Evolutionary conservation across 768 basidiomycete genomes (phyloP).

Genomic region (Cystofilobasidium ferigula): DNA sequence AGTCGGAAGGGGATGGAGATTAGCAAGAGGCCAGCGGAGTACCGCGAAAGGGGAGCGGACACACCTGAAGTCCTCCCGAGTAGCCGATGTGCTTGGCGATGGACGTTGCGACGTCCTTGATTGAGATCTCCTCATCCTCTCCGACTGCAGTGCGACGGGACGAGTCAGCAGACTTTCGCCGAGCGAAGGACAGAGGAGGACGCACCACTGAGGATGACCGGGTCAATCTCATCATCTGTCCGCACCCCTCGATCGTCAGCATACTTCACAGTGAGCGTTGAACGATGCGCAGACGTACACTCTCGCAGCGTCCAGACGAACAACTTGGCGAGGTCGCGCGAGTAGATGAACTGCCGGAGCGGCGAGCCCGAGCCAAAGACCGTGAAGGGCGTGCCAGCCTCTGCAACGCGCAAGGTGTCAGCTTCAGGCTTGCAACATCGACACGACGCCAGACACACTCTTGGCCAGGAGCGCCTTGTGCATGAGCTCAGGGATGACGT

Average conservation of each 20-base stretch:
- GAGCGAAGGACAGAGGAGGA: not conserved
- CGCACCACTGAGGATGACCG: slow-evolving; percentile 75
- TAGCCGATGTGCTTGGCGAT: slow-evolving; percentile 75
- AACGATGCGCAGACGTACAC: slow-evolving; percentile 35
- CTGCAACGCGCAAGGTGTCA: slow-evolving; percentile 35
- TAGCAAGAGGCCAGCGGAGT: not conserved
- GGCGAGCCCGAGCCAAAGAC: slow-evolving; percentile 87
- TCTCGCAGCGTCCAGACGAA: slow-evolving; percentile 80
- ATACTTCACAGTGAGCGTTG: not conserved
- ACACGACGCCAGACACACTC: slow-evolving; percentile 43
- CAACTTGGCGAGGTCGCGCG: slow-evolving; percentile 84
- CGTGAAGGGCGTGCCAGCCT: slow-evolving; percentile 72
- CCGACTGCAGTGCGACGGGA: slow-evolving; percentile 53
- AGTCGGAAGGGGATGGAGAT: slow-evolving; percentile 5
- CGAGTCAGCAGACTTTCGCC: not conserved
- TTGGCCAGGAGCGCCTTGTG: slow-evolving; percentile 89
- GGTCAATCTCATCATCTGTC: slow-evolving; percentile 68
- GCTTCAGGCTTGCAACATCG: not conserved
- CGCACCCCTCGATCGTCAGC: not conserved
- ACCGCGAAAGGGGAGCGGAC: slow-evolving; percentile 28
- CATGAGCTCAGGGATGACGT: slow-evolving; percentile 87
- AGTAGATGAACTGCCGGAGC: slow-evolving; percentile 94
- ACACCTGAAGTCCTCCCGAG: slow-evolving; percentile 60
- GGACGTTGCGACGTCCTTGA: slow-evolving; percentile 79
- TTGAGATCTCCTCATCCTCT: slow-evolving; percentile 87